Evolutionary conservation across 108 stramenopile genomes (phyloP), one percentile per base, ranked within the genome.

Genomic region (Hondaea fermentalgiana): DNA sequence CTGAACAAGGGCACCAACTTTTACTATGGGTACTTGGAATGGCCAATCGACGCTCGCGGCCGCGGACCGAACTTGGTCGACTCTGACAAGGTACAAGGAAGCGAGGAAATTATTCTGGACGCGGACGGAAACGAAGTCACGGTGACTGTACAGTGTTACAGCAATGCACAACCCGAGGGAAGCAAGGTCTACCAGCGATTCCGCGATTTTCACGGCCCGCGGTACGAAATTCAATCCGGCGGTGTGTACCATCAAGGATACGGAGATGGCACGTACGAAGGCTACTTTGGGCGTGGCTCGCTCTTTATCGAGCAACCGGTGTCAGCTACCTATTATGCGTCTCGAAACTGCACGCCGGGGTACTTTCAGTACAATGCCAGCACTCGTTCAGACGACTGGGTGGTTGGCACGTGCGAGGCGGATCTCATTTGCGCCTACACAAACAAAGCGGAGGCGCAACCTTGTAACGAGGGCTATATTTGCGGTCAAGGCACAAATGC

Each of bases 321-420:
- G 21, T 90, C 93, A 8, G 91, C 94, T 6, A 49, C 88, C 5
- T 97, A 91, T 89, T 94, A 95, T 42, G 92, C 95, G 14, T 71
- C 91, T n/a, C 95, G 94, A 87, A 96, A 96, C 72, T 97, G 96
- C 88, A 96, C 96, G 42, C 90, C 90, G 19, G 96, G 96, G 5
- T 92, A 96, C 72, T 87, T 93, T 43, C 59, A 95, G 88, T 93
- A 95, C 92, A 95, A 96, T 57, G 92, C 92, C 12, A 93, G 92
- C n/a, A 72, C 89, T 25, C 94, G 93, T n/a, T 64, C 89, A 47
- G 96, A 96, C 83, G 88, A 92, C 57, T 96, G 93, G 91, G 95
- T 96, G 90, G 92, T 93, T 4, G 96, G 96, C 21, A 96, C 96
- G 4, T 97, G 96, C 72, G 96, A 97, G 92, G 96, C 96, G n/a